Evolutionary conservation across 139 green algal species (phyloP), one percentile per base, ranked within the genome.

Genomic region (Micractinium conductrix): DNA sequence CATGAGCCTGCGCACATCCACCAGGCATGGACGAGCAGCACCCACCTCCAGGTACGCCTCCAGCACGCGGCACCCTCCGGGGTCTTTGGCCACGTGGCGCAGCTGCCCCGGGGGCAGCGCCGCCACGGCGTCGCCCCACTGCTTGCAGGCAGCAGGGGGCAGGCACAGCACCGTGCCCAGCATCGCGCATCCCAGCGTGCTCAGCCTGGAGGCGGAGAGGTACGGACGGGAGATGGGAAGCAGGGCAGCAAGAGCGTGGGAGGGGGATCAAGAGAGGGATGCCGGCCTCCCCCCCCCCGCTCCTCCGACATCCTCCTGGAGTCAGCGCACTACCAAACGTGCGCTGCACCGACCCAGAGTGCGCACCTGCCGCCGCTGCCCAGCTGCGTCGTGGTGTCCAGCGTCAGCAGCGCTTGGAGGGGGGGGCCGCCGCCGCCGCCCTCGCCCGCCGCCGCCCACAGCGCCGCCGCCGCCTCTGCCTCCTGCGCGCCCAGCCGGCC

Each of bases 41-140:
- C 60, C 26, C 45, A 83, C 89, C 71, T 89, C 81, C 28, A 95
- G 40, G 26, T 91, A 84, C 1, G 92, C 86, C 87, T 95, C 92
- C 81, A 96, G 53, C 33, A 92, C 92, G 0, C 94, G 87, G 85
- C 90, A 94, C 72, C 93, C 93, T 0, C 81, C 89, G 0, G 90
- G 74, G 84, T 96, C 93, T 1, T 74, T 58, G 0, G 90, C 93
- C 42, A 88, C 53, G 19, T 71, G 70, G 4, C 58, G 53, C 62
- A 89, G n/a, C 43, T 91, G 74, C 19, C 44, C 62, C 33, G 83
- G 67, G 7, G 81, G 38, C 79, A 94, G 68, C 8, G 62, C 83
- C 0, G 58, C 62, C 38, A 96, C 86, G 8, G 91, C 90, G 9
- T 78, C 40, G 8, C 84, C 85, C 81, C 94, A 91, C 42, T 87